Evolutionary conservation across 1,284 basidiomycete genomes (phyloP).

Genomic region (Veloporphyrellus conicus): DNA sequence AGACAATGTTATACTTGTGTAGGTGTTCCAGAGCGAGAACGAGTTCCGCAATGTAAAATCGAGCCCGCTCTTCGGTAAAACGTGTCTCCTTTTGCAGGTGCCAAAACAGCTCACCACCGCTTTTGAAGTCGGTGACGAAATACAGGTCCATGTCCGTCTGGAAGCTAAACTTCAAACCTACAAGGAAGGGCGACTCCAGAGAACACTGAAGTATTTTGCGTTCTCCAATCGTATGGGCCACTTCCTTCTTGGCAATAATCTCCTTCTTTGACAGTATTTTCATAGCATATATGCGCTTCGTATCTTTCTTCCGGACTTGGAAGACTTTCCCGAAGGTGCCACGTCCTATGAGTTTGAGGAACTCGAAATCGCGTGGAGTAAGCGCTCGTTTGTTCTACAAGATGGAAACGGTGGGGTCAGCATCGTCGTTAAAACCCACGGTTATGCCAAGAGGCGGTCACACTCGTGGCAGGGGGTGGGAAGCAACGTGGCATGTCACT

Average conservation of each 20-base stretch:
- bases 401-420: constrained; percentile 13
- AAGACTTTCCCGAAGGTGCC: constrained; percentile 99
- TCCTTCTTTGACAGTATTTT: constrained; percentile 99
- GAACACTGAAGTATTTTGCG: constrained; percentile 97
- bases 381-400: constrained; percentile 74
- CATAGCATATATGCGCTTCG: constrained; percentile 99
- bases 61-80: constrained; percentile 87
- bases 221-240: constrained; percentile 98
- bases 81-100: constrained; percentile 93
- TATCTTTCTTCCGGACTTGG: constrained; percentile 97
- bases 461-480: constrained; percentile 21
- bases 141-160: constrained; percentile 96
- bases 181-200: constrained; percentile 93
- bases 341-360: constrained; percentile 96
- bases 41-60: constrained; percentile 95
- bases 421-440: constrained; percentile 18
- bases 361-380: constrained; percentile 93
- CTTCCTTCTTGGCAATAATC: constrained; percentile 98
- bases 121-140: constrained; percentile 98
- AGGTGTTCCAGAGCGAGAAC: constrained; percentile 92
- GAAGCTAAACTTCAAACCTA: constrained; percentile 98
- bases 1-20: constrained; percentile 96
- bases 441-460: constrained; percentile 18
- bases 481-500: constrained; percentile 18
- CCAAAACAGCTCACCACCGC: constrained; percentile 97